Conservation (phyloP, 208 protist species). For the Acanthamoeba castellanii region DNA sequence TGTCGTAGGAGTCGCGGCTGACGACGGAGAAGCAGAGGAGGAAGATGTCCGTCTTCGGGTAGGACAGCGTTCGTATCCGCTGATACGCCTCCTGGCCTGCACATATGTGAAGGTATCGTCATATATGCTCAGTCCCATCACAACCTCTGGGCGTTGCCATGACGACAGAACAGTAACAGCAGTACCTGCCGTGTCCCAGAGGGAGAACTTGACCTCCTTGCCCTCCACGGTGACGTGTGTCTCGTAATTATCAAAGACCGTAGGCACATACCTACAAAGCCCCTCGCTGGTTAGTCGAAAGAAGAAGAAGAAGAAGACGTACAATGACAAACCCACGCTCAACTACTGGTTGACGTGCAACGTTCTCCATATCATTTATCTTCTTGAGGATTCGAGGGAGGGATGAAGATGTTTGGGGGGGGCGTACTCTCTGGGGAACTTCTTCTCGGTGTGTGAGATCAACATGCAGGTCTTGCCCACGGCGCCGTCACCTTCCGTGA, state of each 20-base stretch:
- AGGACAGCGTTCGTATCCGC: conserved; percentile 92
- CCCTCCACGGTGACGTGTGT: conserved; percentile 70
- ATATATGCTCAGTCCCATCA: no score
- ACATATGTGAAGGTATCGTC: no score
- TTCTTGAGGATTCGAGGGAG: background rate
- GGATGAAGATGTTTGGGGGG: background rate
- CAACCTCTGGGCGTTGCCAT: no score
- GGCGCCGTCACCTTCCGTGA: conserved; percentile 80
- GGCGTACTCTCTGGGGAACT: conserved; percentile 66
- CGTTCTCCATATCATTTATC: background rate
- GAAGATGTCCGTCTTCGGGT: conserved; percentile 91
- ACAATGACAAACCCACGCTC: background rate
- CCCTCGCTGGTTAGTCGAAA: background rate
- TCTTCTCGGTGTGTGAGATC: conserved; percentile 76
- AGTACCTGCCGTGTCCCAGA: conserved; percentile 87
- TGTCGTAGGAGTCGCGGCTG: conserved; percentile 86
- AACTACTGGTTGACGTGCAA: background rate
- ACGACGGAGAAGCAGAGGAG: conserved; percentile 92
- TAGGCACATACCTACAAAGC: conserved; percentile 82
- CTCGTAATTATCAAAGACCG: conserved; percentile 88
- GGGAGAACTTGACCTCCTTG: conserved; percentile 85
- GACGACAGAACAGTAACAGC: no score
- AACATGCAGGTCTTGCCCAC: conserved; percentile 82
- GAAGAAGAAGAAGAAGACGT: no score
- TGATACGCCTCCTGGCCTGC: conserved; percentile 95